phyloP scores from a whole-genome alignment of 345 rosid genomes.

The Camelina laxa region DNA sequence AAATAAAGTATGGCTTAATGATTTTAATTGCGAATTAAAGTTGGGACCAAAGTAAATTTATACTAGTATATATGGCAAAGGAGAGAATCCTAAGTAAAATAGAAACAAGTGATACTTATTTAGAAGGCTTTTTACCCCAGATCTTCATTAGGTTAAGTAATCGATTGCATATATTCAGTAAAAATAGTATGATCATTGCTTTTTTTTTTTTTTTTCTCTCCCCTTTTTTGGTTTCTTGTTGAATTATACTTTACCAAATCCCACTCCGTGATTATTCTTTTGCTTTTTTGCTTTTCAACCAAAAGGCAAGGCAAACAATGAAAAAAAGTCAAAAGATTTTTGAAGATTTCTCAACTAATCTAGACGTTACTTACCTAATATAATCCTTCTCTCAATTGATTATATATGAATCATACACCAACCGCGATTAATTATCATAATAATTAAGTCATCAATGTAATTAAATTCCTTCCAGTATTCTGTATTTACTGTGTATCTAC shows the following conservation, averaged over 20 bases:
- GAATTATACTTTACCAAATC: conserved; percentile 43
- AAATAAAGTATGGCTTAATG: background rate
- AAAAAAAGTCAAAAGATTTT: conserved; percentile 42
- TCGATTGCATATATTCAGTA: conserved; percentile 37
- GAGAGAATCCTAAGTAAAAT: conserved; percentile 39
- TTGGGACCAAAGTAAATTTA: conserved; percentile 5
- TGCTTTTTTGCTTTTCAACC: conserved; percentile 46
- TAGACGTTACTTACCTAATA: conserved; percentile 19
- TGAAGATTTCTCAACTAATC: conserved; percentile 45
- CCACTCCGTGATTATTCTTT: conserved; percentile 42
- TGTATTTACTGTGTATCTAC: background rate
- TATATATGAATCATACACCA: conserved; percentile 25
- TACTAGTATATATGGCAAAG: conserved; percentile 14
- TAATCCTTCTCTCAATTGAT: conserved; percentile 22
- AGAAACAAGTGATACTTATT: conserved; percentile 26
- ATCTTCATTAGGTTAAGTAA: conserved; percentile 31
- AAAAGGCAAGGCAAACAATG: conserved; percentile 38
- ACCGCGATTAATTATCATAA: conserved; percentile 34
- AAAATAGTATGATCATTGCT: conserved; percentile 41
- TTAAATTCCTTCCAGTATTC: background rate
- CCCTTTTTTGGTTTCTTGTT: conserved; percentile 20
- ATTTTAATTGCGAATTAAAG: conserved; percentile 20
- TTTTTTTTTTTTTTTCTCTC: background rate
- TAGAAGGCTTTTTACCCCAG: conserved; percentile 31
- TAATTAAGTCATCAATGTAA: conserved; percentile 22